Evolutionary conservation across 1,284 basidiomycete genomes (phyloP).

Genomic region (Heterobasidion occidentale): DNA sequence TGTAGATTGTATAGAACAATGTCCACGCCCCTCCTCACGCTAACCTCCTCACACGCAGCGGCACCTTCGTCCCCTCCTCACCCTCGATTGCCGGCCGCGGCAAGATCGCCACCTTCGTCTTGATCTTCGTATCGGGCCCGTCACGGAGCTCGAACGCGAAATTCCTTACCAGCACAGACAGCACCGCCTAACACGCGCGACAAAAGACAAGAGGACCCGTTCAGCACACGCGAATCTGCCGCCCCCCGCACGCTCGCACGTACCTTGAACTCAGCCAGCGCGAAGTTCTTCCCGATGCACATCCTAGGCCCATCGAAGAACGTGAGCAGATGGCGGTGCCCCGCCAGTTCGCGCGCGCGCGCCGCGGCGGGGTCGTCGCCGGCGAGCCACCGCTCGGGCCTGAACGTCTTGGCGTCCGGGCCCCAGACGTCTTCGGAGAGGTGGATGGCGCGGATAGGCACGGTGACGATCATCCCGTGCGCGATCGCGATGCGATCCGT

Average conservation of each 20-base stretch:
- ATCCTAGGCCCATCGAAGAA: conserved; percentile 31
- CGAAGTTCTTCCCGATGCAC: conserved; percentile 34
- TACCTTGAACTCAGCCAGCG: conserved; percentile 9
- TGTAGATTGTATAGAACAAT: too few species aligned
- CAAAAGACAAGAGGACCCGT: not conserved
- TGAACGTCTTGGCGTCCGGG: conserved; percentile 18
- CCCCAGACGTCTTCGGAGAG: conserved; percentile 40
- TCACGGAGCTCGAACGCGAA: not conserved
- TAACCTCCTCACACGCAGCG: not conserved
- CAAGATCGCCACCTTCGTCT: not conserved
- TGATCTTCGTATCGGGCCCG: not conserved
- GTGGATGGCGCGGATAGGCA: conserved; percentile 38
- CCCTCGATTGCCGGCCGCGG: not conserved
- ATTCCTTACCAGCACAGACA: not conserved
- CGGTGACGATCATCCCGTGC: conserved; percentile 34
- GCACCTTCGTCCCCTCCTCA: not conserved
- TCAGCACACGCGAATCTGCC: too few species aligned
- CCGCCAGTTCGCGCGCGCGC: conserved; percentile 28
- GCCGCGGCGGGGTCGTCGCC: conserved; percentile 12
- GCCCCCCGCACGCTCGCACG: not conserved
- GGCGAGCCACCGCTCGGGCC: conserved; percentile 21
- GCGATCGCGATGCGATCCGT: conserved; percentile 33
- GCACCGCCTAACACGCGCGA: not conserved
- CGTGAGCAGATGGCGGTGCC: conserved; percentile 31
- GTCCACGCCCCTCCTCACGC: not conserved